Base-by-base conservation (phyloP, 2,329 filamentous ascomycete species). In the Cytospora mali region DNA sequence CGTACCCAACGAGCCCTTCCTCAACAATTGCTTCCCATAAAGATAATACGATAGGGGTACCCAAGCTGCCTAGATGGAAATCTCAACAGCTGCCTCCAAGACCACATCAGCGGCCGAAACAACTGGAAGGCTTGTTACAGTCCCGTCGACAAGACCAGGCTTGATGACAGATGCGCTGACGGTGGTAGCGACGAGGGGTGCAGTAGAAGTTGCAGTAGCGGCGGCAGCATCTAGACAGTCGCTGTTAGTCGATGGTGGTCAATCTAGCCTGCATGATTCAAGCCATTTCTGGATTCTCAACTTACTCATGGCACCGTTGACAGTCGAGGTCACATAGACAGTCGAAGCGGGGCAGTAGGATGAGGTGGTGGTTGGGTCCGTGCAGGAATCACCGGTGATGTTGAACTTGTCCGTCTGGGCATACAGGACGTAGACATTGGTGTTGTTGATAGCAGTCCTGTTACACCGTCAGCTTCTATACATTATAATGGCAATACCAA, bases 341-440 rank as follows among this genome's bases (percentile, higher is more conserved):
- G 58, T 61, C 33, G 58, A 61, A 5, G 58, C 49, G 2, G 58
- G 58, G 29, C 39, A 51, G 21, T 61, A 61, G 39, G 51, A 55
- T 6, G 58, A 39, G 10, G 58, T 55, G 13, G 51, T 61, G 7
- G 51, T 28, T 1, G 58, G 51, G n/a, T 61, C 58, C 39, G 58
- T 54, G 51, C 58, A 61, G 58, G 58, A 54, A 23, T 61, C 58
- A 14, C 58, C 58, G 5, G 42, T 55, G 50, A 65, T 61, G 14
- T 29, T 61, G 39, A 65, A 65, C 5, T 53, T 23, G 31, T 46
- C 57, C 9, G 61, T 61, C 49, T 65, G 64, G 16, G 61, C 61
- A n/a, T 64, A 65, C 13, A 65, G 52, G 7, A 64, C 64, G 29
- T 65, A 65, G 25, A 65, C 64, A 4, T 65, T 65, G 49, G 57